Percentiles rank a stretch among this genome's conserved stretches.
These are phyloP conservation scores for Liquidambar formosana DNA, from an alignment of 164 flowering plant species.

Conservation along the genomic window DNA sequence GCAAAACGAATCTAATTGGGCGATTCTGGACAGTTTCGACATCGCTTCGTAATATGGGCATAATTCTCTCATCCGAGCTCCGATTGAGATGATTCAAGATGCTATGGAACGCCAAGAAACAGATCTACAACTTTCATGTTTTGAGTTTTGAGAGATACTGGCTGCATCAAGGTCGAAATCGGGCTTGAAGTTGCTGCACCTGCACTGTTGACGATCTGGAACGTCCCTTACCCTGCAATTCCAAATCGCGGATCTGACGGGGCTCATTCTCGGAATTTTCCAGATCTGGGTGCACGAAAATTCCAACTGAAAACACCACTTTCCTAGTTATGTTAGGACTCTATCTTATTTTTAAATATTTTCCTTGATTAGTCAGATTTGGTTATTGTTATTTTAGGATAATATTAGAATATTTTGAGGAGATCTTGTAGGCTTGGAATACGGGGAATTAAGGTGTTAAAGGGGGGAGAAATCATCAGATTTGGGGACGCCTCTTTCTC, in stretches of 20 bases:
- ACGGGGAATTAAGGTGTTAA: background rate
- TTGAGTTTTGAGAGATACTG: conserved; percentile 11
- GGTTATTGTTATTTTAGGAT: background rate
- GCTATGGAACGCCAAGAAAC: conserved; percentile 12
- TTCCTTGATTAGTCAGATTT: conserved; percentile 4
- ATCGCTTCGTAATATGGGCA: conserved; percentile 7
- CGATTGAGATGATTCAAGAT: conserved; percentile 11
- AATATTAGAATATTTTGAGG: background rate
- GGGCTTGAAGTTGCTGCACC: conserved; percentile 11
- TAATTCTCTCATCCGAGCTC: conserved; percentile 5
- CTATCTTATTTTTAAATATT: conserved; percentile 1
- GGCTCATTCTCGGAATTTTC: background rate
- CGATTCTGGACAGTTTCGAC: conserved; percentile 7
- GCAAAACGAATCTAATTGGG: conserved; percentile 6
- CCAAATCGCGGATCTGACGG: too few species aligned
- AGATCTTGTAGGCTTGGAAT: conserved; percentile 6
- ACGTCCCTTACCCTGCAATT: conserved; percentile 14
- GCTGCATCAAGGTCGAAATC: conserved; percentile 7
- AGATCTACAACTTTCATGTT: conserved; percentile 11
- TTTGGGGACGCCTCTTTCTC: background rate
- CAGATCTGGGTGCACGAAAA: conserved; percentile 5
- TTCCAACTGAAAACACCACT: conserved; percentile 4
- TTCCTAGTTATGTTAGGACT: conserved; percentile 6
- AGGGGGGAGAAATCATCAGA: background rate
- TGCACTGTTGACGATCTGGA: background rate